Evolutionary conservation across 371 early-diverging fungal genomes (phyloP), one percentile per base, ranked within the genome.

Genomic region (Apophysomyces trapeziformis): DNA sequence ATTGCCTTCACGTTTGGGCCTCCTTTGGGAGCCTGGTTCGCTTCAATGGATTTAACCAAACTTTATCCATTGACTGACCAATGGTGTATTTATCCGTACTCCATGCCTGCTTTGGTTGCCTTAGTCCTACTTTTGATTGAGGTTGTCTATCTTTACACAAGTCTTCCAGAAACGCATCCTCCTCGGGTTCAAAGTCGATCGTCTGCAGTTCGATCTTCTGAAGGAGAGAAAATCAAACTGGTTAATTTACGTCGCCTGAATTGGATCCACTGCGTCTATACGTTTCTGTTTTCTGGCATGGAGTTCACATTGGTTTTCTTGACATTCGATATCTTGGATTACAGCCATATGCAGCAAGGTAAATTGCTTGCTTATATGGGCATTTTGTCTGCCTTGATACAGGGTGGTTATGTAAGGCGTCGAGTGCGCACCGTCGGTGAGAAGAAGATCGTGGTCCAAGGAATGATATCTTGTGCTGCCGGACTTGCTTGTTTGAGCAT

Each of bases 231-330:
- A 0, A 43, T 66, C 5, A 79, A 82, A n/a, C 71, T 83, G 12
- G 43, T 70, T 2, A 79, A 80, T 54, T 68, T 91, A 13, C 37
- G 73, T 3, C 71, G 76, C 0, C 87, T 96, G 18, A 90, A 89
- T 16, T 65, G 76, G 43, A 77, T 94, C 41, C 96, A 96, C 71
- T 93, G 95, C 68, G 75, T 89, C 7, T 96, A 92, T 70, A 82
- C 96, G 50, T 95, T 99, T 71, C 71, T 95, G 43, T 99, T 97
- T 75, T 93, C 95, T 4, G 99, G 98, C 7, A 95, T 99, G 95
- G 99, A 99, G 77, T 99, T 96, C 79, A 98, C 98, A 0, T 82
- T 99, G 60, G 95, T 98, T 0, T 99, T 98, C 73, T 81, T 97
- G 74, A 96, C 97, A 0, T 93, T 91, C 79, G 96, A 97, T 76